Conservation (phyloP, 495 filamentous ascomycete genomes). For the Daldinia grandis region DNA sequence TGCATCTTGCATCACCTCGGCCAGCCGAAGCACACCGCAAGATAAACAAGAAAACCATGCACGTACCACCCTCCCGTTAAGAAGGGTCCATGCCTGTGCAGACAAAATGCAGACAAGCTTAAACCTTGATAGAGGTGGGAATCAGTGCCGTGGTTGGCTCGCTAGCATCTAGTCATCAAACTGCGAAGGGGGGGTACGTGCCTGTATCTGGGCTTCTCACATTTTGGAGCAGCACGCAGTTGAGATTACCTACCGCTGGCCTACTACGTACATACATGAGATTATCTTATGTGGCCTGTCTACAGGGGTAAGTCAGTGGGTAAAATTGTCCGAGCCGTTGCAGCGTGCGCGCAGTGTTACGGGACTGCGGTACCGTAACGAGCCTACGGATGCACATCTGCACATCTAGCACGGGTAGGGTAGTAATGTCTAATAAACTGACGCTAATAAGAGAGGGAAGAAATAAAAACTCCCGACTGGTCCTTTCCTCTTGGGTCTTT, state of each 20-base stretch:
- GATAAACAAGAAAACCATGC: conserved; percentile 28
- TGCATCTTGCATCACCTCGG: conserved; percentile 37
- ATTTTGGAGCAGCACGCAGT: conserved; percentile 29
- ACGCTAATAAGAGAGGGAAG: conserved; percentile 28
- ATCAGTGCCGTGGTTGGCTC: conserved; percentile 34
- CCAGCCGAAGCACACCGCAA: conserved; percentile 35
- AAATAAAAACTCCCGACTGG: conserved; percentile 42
- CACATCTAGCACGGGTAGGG: conserved; percentile 30
- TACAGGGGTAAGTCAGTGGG: conserved; percentile 36
- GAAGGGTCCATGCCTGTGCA: conserved; percentile 18
- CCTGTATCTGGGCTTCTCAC: not conserved
- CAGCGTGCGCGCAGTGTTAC: conserved; percentile 38
- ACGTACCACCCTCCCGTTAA: conserved; percentile 28
- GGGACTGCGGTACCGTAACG: conserved; percentile 36
- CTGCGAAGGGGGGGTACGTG: conserved; percentile 11
- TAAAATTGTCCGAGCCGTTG: conserved; percentile 46
- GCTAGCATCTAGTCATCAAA: conserved; percentile 31
- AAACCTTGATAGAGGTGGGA: conserved; percentile 34
- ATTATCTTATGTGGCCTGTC: conserved; percentile 37
- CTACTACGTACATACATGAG: conserved; percentile 27
- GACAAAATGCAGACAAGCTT: conserved; percentile 17
- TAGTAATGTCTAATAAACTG: conserved; percentile 29
- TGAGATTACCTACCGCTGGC: conserved; percentile 33
- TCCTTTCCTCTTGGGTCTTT: not conserved
- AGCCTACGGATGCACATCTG: conserved; percentile 30